Evolutionary conservation across 2,329 filamentous ascomycete genomes (phyloP), one percentile per base, ranked within the genome.

Genomic region (Cladophialophora yegresii): DNA sequence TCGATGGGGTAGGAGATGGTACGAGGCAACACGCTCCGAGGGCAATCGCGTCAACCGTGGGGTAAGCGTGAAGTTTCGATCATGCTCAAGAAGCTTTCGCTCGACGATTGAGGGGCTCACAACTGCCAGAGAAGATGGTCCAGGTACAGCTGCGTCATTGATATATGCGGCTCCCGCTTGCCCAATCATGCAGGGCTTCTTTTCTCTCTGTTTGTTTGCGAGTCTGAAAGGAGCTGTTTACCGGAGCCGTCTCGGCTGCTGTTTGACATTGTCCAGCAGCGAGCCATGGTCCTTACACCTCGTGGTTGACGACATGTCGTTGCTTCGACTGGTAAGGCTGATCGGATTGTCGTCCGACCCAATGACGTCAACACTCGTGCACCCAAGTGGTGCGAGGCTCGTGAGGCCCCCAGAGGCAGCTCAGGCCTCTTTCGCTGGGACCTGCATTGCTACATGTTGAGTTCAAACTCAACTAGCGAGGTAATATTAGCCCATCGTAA

Each of bases 341-440:
- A 33, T 12, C 23, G 61, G 47, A 47, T 20, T 23, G 28, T 54
- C 10, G n/a, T 28, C 54, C 61, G 56, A 55, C 20, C 61, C 56
- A 64, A 64, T 64, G 61, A 64, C 61, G 61, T 64, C 56, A 64
- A 59, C 8, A 64, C 49, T 47, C 28, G 47, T n/a, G n/a, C n/a
- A n/a, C 47, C n/a, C 23, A 26, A 50, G 26, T 28, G 26, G 26
- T 28, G 26, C 26, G 6, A 28, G 26, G 3, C 26, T 28, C 26
- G 26, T 6, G 26, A 28, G 36, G 36, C 36, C 8, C 7, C 6
- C 36, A 8, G n/a, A 7, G 16, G 16, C 36, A 43, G 16, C 13
- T 7, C 5, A 43, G 36, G 36, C 16, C 13, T 16, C 4, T 16
- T 43, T 43, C 16, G 16, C 36, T 16, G 16, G 13, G 5, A 16